phyloP scores from a whole-genome alignment of 1,284 basidiomycete species.

The Heterobasidion parviporum region DNA sequence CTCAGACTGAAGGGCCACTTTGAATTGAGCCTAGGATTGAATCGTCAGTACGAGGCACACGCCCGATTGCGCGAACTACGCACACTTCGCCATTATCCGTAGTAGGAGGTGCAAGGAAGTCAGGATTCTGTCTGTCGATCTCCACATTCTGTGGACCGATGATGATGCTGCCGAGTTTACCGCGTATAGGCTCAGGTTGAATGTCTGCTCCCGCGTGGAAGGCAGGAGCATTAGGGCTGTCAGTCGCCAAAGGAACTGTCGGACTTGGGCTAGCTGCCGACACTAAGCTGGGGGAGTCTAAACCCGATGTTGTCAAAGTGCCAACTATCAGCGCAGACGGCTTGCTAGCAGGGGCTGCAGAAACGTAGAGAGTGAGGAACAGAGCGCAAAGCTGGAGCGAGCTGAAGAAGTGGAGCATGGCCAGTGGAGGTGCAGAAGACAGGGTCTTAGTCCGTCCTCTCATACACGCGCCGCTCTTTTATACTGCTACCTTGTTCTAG shows the following conservation, averaged over 20 bases:
- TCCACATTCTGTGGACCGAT: conserved; percentile 49
- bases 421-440: not conserved
- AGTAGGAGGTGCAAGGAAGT: conserved; percentile 56
- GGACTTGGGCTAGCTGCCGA: not conserved
- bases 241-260: not conserved
- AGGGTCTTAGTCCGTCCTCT: too few species aligned
- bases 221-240: not conserved
- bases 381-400: not conserved
- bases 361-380: not conserved
- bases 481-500: too few species aligned
- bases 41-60: not conserved
- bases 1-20: conserved; percentile 70
- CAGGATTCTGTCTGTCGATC: conserved; percentile 50
- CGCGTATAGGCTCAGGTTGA: conserved; percentile 24
- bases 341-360: not conserved
- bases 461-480: too few species aligned
- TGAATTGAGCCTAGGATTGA: conserved; percentile 36
- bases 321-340: not conserved
- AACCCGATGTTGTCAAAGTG: not conserved
- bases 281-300: not conserved
- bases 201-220: not conserved
- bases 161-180: conserved; percentile 39
- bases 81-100: conserved; percentile 61
- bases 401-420: not conserved
- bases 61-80: conserved; percentile 14